Evolutionary conservation across 75 land plant species (phyloP).

Genomic region (Pseudotsuga menziesii): DNA sequence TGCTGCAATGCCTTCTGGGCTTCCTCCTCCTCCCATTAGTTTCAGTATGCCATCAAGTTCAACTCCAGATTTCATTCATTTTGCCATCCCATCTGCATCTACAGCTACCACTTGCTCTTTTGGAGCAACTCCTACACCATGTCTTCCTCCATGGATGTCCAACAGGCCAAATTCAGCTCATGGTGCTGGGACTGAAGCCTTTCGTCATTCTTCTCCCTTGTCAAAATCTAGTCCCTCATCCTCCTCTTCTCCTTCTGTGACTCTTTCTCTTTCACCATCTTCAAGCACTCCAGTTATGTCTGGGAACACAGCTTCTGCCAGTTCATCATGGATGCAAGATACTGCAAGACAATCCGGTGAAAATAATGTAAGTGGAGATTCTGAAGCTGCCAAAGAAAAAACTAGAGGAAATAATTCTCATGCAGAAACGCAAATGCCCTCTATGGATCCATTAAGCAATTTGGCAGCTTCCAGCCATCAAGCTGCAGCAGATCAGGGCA

Average conservation of each 20-base stretch:
- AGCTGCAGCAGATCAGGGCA: too few relatives aligned
- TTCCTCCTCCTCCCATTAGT: slow-evolving; percentile 21
- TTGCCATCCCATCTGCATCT: slow-evolving; percentile 36
- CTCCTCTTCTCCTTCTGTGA: slow-evolving; percentile 61
- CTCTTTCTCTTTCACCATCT: slow-evolving; percentile 48
- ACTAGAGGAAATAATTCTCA: too few relatives aligned
- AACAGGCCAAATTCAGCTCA: slow-evolving; percentile 1
- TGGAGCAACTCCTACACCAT: slow-evolving; percentile 10
- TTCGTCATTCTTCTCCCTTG: not conserved
- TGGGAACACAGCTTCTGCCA: slow-evolving; percentile 10
- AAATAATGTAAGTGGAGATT: slow-evolving; percentile 3
- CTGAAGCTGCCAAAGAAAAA: slow-evolving; percentile 28
- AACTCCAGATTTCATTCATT: slow-evolving; percentile 13
- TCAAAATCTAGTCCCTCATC: slow-evolving; percentile 6
- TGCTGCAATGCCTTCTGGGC: slow-evolving; percentile 35
- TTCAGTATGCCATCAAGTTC: not conserved
- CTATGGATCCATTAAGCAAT: slow-evolving; percentile 8
- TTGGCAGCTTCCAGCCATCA: slow-evolving; percentile 12
- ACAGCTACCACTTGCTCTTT: slow-evolving; percentile 15
- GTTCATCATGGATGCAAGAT: slow-evolving; percentile 5
- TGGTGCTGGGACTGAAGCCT: too few relatives aligned
- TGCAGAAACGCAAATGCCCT: slow-evolving; percentile 24
- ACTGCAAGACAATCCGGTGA: not conserved
- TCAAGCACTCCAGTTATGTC: slow-evolving; percentile 12
- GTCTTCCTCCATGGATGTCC: slow-evolving; percentile 64